phyloP scores from a whole-genome alignment of 495 filamentous ascomycete genomes.

The Alectoria sarmentosa region DNA sequence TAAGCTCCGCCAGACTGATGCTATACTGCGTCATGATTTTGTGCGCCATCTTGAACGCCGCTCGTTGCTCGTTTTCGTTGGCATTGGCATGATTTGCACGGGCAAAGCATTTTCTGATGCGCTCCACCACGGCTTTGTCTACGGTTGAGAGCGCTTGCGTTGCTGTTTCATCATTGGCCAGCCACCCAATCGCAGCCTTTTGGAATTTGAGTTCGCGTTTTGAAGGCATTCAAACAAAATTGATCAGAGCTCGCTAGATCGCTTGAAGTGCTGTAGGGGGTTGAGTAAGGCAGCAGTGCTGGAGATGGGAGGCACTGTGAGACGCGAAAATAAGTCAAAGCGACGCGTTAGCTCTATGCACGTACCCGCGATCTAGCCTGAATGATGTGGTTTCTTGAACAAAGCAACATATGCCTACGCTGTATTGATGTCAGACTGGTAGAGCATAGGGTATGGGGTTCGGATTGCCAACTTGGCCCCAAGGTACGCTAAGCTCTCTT shows the following conservation, averaged over 20 bases:
- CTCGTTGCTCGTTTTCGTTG: constrained; percentile 28
- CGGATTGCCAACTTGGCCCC: no score
- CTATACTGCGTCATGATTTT: constrained; percentile 31
- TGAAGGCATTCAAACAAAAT: background rate
- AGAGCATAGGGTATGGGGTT: no score
- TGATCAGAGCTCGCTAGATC: no score
- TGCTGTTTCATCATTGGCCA: constrained; percentile 7
- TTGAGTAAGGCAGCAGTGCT: no score
- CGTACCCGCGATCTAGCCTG: background rate
- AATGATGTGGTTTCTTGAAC: no score
- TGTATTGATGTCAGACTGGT: no score
- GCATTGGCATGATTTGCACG: constrained; percentile 27
- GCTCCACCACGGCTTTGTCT: constrained; percentile 22
- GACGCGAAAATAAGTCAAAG: background rate
- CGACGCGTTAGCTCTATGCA: constrained; percentile 2
- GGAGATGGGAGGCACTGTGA: background rate
- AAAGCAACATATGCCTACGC: no score
- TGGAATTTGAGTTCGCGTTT: constrained; percentile 2
- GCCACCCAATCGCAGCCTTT: constrained; percentile 4
- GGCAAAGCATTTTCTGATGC: constrained; percentile 32
- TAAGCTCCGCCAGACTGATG: constrained; percentile 28
- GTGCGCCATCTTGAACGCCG: constrained; percentile 29
- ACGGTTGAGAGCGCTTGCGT: background rate
- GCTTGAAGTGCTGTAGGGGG: background rate
- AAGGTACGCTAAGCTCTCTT: no score